Percentiles rank a stretch among this genome's conserved stretches.
phyloP scores from a whole-genome alignment of 2,329 filamentous ascomycete genomes.

The Ramularia endophylla region DNA sequence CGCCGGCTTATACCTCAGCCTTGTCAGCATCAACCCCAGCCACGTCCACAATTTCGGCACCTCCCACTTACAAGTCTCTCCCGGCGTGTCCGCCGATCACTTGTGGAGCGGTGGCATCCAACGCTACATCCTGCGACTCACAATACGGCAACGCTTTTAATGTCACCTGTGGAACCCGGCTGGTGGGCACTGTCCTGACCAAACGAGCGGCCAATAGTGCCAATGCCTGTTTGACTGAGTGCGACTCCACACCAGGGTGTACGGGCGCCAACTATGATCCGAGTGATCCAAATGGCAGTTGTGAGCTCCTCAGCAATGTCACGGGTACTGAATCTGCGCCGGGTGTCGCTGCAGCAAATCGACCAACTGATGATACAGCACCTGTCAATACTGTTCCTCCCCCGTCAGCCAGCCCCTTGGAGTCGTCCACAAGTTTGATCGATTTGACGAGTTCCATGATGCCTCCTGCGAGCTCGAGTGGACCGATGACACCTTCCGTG shows the following conservation, averaged over 20 bases:
- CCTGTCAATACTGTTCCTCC: slow-evolving; percentile 6
- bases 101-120: slow-evolving; percentile 5
- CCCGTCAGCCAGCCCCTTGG: not conserved
- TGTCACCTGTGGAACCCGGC: slow-evolving; percentile 7
- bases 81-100: slow-evolving; percentile 6
- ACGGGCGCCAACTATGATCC: slow-evolving; percentile 7
- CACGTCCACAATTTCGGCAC: not conserved
- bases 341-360: slow-evolving; percentile 4
- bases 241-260: slow-evolving; percentile 9
- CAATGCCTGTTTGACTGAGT: slow-evolving; percentile 7
- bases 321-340: not conserved
- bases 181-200: slow-evolving; percentile 1
- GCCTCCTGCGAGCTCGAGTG: no score
- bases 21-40: no score
- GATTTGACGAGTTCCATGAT: no score
- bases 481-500: no score
- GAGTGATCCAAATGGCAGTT: slow-evolving; percentile 2
- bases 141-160: slow-evolving; percentile 12
- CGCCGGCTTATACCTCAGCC: no score
- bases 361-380: slow-evolving; percentile 4
- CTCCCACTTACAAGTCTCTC: not conserved
- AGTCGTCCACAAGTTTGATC: not conserved
- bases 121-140: slow-evolving; percentile 9
- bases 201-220: slow-evolving; percentile 6
- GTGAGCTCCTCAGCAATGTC: slow-evolving; percentile 9